Conservation (phyloP, 345 rosid genomes). For the Populus deltoides region DNA sequence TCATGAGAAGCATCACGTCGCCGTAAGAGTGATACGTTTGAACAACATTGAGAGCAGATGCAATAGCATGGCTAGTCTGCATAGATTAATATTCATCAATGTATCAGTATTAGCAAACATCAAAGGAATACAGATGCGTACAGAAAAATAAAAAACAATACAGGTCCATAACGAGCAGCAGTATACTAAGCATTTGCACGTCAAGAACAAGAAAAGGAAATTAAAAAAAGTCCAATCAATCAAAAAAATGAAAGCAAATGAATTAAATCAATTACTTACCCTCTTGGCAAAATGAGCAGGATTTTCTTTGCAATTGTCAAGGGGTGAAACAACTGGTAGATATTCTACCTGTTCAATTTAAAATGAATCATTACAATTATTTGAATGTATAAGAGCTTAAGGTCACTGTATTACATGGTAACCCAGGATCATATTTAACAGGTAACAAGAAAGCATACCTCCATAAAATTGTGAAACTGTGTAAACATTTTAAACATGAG, state of each 20-base stretch:
- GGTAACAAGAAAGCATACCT: constrained; percentile 43
- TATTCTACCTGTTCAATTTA: constrained; percentile 68
- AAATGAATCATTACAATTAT: neutral
- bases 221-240: neutral
- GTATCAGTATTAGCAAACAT: constrained; percentile 1
- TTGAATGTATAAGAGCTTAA: neutral
- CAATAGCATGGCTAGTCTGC: constrained; percentile 79
- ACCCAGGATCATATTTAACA: neutral
- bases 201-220: neutral
- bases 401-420: neutral
- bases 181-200: neutral
- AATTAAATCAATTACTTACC: constrained; percentile 46
- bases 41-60: constrained; percentile 70
- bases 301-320: constrained; percentile 58
- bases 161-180: neutral
- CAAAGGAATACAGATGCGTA: constrained; percentile 6
- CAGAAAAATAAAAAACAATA: neutral
- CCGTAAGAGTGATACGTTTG: constrained; percentile 90
- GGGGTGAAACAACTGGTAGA: constrained; percentile 75
- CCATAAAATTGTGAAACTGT: constrained; percentile 98
- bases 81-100: constrained; percentile 24
- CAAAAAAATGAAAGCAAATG: neutral
- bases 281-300: constrained; percentile 66
- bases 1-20: constrained; percentile 71
- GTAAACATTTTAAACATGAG: constrained; percentile 98